Evolutionary conservation across 1,139 yeast genomes (phyloP).

Genomic region (Barnettozyma hawaiiensis): DNA sequence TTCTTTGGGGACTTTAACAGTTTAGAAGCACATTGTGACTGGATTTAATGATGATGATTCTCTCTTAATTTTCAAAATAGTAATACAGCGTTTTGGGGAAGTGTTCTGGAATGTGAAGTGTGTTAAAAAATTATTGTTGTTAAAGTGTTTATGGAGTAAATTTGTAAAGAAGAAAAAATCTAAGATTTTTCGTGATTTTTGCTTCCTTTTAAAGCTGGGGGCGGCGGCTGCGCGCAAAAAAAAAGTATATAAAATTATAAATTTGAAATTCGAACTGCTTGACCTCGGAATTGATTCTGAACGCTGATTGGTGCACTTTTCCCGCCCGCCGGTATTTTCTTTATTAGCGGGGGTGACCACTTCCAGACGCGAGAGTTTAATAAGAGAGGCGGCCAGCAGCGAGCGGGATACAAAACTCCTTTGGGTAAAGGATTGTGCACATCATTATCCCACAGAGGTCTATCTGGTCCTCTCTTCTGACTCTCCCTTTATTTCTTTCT

Average conservation of each 20-base stretch:
- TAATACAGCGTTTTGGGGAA: slow-evolving; percentile 1
- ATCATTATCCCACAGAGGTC: too few relatives aligned
- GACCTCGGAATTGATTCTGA: not conserved
- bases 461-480: too few relatives aligned
- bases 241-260: too few relatives aligned
- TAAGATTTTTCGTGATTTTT: not conserved
- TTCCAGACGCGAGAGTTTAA: too few relatives aligned
- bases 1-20: slow-evolving; percentile 8
- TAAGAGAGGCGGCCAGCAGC: too few relatives aligned
- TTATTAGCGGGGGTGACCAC: too few relatives aligned
- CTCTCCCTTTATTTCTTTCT: too few relatives aligned
- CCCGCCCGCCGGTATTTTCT: too few relatives aligned
- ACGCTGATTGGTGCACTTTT: slow-evolving; percentile 5
- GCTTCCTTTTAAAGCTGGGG: not conserved
- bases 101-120: slow-evolving; percentile 3
- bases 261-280: not conserved
- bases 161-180: not conserved
- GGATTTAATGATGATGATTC: slow-evolving; percentile 4
- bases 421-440: too few relatives aligned
- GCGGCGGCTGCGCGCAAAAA: not conserved
- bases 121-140: not conserved
- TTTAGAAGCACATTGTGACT: slow-evolving; percentile 17
- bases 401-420: too few relatives aligned
- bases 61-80: not conserved
- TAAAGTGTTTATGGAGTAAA: not conserved